Base-by-base conservation (phyloP, 495 filamentous ascomycete genomes). In the Aeminium ludgeri region DNA sequence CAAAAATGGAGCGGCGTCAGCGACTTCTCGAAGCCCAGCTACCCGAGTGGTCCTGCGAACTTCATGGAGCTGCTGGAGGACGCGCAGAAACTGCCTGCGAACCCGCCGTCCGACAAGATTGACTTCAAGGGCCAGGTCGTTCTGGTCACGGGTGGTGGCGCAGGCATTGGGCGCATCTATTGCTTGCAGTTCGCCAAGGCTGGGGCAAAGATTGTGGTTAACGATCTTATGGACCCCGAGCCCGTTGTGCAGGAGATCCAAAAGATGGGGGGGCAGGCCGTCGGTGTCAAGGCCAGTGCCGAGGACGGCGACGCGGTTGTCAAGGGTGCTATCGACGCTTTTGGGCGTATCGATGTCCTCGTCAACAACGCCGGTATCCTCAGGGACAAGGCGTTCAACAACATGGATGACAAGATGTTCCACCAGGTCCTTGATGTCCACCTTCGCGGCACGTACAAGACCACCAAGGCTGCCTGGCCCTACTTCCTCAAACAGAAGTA, bases 401-500 rank as follows among this genome's bases (percentile, higher is more conserved):
- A 94, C 66, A 96, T 97, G 89, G 81, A 83, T 43, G 89, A 97
- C 63, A 77, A 74, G 61, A 69, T 83, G 44, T 97, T 87, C 86
- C 77, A 94, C 58, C 74, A 81, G 37, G 89, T 97, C 43, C 66
- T 95, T 62, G 77, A 81, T 45, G 86, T 96, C 37, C 89, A 97
- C 62, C 73, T 92, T 27, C 73, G 85, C 51, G 89, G 89, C 55
- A 97, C 89, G 50, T 97, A 89, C 67, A 93, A 94, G 70, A 74
- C 84, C 49, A 86, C 85, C 56, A 96, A 94, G 70, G 89, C 89
- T 45, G 89, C 89, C 12, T 97, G 91, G 91, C 91, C 89, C 36
- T 79, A 86, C 62, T 81, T 97, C 68, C 70, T 96, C 23, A 94
- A 95, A 72, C 91, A 97, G 66, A 96, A 94, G 72, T 96, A 95